A percentile compares a stretch with the other conserved stretches of the same genome.
These are phyloP conservation scores for Vaccinium vitisidaea DNA, from an alignment of 148 eudicot species.

Conservation along the genomic window DNA sequence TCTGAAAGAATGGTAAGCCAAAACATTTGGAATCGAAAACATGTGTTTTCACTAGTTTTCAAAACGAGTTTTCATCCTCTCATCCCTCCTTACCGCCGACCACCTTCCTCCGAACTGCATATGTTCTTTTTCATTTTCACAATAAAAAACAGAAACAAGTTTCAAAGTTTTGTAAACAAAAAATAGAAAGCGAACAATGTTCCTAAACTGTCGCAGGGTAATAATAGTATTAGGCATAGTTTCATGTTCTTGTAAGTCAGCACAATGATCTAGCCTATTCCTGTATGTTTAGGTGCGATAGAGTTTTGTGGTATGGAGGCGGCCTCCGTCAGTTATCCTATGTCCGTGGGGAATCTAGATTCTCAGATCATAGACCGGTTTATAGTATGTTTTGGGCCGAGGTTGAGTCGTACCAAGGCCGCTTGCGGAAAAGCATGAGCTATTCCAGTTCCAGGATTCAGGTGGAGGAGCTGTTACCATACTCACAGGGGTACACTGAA, in stretches of 20 bases:
- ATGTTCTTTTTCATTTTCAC: background rate
- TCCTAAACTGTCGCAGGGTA: background rate
- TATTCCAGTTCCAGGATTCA: slow-evolving; percentile 66
- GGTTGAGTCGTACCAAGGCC: slow-evolving; percentile 71
- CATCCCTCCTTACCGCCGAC: background rate
- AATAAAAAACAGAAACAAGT: background rate
- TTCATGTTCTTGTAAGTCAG: background rate
- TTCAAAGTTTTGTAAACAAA: background rate
- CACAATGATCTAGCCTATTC: slow-evolving; percentile 12
- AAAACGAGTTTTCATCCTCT: background rate
- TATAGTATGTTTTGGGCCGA: slow-evolving; percentile 87
- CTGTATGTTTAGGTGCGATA: slow-evolving; percentile 62
- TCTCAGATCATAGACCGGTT: slow-evolving; percentile 90
- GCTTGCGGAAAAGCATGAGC: slow-evolving; percentile 69
- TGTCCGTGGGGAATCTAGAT: slow-evolving; percentile 84
- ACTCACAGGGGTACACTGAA: slow-evolving; percentile 81
- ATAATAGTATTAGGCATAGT: background rate
- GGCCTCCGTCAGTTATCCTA: slow-evolving; percentile 85
- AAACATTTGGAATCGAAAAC: background rate
- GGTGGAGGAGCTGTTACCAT: slow-evolving; percentile 79
- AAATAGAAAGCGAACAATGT: background rate
- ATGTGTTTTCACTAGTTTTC: background rate
- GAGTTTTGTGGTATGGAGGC: slow-evolving; percentile 77
- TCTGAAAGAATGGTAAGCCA: background rate
- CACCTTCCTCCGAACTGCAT: background rate